Conservation (phyloP, 768 basidiomycete genomes). For the Pleurotus djamor region DNA sequence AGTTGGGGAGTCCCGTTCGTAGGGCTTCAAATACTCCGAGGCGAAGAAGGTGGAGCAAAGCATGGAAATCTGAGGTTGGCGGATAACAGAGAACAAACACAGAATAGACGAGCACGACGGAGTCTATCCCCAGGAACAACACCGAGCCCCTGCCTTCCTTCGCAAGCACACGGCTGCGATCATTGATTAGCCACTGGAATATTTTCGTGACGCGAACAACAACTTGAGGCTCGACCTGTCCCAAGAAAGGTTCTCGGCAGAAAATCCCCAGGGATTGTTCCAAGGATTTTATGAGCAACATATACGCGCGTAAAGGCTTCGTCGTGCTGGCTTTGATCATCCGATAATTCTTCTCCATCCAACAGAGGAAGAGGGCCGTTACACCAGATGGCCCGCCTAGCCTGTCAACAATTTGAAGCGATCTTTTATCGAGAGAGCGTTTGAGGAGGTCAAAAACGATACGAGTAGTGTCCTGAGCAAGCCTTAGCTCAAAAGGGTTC, state of each 20-base stretch:
- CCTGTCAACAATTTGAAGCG: background rate
- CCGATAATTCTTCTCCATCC: background rate
- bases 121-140: too few relatives aligned
- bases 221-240: background rate
- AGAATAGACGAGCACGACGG: too few relatives aligned
- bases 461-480: background rate
- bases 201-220: background rate
- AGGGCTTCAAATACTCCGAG: too few relatives aligned
- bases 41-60: too few relatives aligned
- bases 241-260: background rate
- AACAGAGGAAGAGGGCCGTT: background rate
- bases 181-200: background rate
- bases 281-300: too few relatives aligned
- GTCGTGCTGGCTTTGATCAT: background rate
- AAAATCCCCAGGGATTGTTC: background rate
- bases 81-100: too few relatives aligned
- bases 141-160: too few relatives aligned
- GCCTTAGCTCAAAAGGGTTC: background rate
- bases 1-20: too few relatives aligned
- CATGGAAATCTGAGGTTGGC: too few relatives aligned
- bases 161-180: too few relatives aligned
- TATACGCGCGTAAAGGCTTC: background rate
- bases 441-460: background rate
- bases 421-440: background rate
- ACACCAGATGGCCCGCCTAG: background rate